A percentile compares a stretch with the other conserved stretches of the same genome.
These are phyloP conservation scores for Pythium coloratum DNA, from an alignment of 352 stramenopile genomes.

Conservation along the genomic window DNA sequence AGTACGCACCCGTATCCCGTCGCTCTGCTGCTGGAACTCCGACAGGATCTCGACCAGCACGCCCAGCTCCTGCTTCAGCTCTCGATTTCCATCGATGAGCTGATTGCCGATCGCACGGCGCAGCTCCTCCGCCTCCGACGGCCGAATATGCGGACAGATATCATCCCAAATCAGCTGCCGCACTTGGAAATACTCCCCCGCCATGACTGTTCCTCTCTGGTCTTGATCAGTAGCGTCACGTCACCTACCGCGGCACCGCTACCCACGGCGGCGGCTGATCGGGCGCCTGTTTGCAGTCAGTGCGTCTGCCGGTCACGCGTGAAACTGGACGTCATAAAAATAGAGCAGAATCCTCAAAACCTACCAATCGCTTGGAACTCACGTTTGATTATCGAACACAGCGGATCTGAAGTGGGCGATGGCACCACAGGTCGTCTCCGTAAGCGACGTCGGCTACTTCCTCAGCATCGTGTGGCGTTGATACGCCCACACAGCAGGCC, in stretches of 20 bases:
- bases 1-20: constrained; percentile 59
- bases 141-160: constrained; percentile 44
- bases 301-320: not conserved
- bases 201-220: constrained; percentile 14
- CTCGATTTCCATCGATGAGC: constrained; percentile 69
- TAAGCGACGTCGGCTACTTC: not conserved
- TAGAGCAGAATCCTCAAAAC: constrained; percentile 1
- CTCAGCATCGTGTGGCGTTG: not conserved
- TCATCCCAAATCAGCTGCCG: constrained; percentile 80
- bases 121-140: constrained; percentile 66
- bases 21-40: constrained; percentile 81
- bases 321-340: not conserved
- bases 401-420: constrained; percentile 47
- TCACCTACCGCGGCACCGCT: not conserved
- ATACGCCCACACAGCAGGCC: constrained; percentile 24
- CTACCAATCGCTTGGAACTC: not conserved
- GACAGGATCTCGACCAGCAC: constrained; percentile 72
- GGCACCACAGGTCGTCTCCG: constrained; percentile 38
- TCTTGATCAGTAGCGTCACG: not conserved
- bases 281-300: not conserved
- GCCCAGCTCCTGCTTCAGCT: constrained; percentile 55
- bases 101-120: constrained; percentile 56
- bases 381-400: constrained; percentile 22
- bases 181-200: constrained; percentile 65
- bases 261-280: not conserved